Evolutionary conservation across 2,329 filamentous ascomycete genomes (phyloP).

Genomic region (Scedosporium aurantiacum): DNA sequence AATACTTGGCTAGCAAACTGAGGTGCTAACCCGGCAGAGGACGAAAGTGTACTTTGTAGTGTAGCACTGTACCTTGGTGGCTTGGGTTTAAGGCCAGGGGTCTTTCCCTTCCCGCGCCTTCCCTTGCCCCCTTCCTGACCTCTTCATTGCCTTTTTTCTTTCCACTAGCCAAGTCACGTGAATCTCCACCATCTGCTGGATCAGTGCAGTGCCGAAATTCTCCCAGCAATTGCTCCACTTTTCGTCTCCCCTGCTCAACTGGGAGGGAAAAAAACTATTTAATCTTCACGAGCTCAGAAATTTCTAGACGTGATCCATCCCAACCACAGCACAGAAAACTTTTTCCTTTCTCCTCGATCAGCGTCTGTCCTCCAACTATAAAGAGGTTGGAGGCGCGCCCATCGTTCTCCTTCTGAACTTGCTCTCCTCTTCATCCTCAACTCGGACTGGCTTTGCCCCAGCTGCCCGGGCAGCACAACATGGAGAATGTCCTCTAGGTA

Average conservation of each 20-base stretch:
- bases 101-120: neutral
- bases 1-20: too few species aligned
- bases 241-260: neutral
- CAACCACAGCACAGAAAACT: neutral
- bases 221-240: neutral
- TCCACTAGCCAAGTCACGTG: neutral
- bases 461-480: too few species aligned
- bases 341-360: neutral
- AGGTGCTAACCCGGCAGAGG: too few species aligned
- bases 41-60: too few species aligned
- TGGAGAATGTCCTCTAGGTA: neutral
- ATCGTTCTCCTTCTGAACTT: neutral
- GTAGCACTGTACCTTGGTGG: too few species aligned
- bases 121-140: neutral
- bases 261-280: neutral
- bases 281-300: neutral
- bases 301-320: conserved; percentile 9
- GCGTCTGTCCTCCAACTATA: neutral
- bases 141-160: too few species aligned
- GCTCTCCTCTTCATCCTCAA: neutral
- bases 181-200: neutral
- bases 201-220: neutral
- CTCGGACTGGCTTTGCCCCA: too few species aligned
- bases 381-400: neutral
- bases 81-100: too few species aligned